These are phyloP conservation scores for Gossypium thurberi DNA, from an alignment of 345 rosid genomes.

Conservation along the genomic window DNA sequence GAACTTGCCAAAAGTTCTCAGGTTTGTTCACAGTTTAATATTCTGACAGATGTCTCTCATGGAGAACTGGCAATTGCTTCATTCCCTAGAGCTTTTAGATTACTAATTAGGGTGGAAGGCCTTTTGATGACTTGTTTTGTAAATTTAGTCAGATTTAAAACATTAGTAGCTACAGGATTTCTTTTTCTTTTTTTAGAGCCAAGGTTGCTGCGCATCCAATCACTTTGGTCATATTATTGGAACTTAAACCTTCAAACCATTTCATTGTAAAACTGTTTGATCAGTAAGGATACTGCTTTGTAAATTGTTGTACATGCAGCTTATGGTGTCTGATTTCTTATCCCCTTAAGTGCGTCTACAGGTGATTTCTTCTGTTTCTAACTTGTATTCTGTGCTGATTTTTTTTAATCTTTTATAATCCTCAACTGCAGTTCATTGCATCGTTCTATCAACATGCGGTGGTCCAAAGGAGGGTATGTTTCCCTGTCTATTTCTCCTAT, in stretches of 20 bases:
- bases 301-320: background rate
- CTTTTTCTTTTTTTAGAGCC: background rate
- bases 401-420: conserved; percentile 5
- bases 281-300: background rate
- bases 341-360: background rate
- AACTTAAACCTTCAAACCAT: background rate
- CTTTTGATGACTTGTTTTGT: background rate
- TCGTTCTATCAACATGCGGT: conserved; percentile 87
- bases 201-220: background rate
- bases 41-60: background rate
- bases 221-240: background rate
- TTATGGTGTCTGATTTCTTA: background rate
- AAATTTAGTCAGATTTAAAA: background rate
- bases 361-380: background rate
- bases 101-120: background rate
- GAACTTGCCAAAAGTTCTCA: conserved; percentile 74
- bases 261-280: background rate
- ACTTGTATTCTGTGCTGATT: conserved; percentile 3
- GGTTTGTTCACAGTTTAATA: conserved; percentile 33
- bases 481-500: conserved; percentile 15
- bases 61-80: background rate
- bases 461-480: conserved; percentile 82
- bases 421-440: conserved; percentile 66
- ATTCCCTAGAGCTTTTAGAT: background rate
- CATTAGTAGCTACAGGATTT: background rate